Conservation (phyloP, 139 green algal species). For the Chlamydomonas sphaeroides region DNA sequence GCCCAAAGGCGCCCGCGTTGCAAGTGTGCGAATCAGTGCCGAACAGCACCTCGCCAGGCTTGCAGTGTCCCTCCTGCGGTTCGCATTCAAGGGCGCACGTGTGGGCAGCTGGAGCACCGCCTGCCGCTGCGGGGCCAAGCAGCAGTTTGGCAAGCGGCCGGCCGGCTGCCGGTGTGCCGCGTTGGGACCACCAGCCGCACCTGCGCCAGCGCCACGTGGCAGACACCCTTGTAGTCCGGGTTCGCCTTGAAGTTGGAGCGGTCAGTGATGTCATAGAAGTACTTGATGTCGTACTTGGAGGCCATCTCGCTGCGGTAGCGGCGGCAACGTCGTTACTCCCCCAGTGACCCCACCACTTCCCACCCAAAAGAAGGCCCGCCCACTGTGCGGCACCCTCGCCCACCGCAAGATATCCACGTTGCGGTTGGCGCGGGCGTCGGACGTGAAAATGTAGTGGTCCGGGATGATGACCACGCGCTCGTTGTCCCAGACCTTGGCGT, state of each 20-base stretch:
- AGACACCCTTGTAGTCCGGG: slow-evolving; percentile 98
- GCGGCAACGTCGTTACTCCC: no score
- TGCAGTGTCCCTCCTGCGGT: slow-evolving; percentile 86
- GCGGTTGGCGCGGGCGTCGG: slow-evolving; percentile 90
- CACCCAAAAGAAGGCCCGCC: no score
- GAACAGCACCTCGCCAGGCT: slow-evolving; percentile 93
- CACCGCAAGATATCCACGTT: slow-evolving; percentile 94
- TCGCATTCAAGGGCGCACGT: no score
- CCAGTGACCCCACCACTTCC: no score
- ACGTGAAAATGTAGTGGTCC: slow-evolving; percentile 99
- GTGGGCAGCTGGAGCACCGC: no score
- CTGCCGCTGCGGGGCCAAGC: no score
- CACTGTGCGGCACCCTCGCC: no score
- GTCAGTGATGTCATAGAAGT: slow-evolving; percentile 98
- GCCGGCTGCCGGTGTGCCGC: no score
- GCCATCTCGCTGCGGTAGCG: slow-evolving; percentile 72
- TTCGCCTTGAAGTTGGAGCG: slow-evolving; percentile 92
- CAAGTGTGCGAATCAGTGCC: slow-evolving; percentile 98
- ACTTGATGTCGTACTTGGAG: slow-evolving; percentile 94
- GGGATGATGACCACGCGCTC: slow-evolving; percentile 95
- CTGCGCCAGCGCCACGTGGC: slow-evolving; percentile 93
- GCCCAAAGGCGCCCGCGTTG: slow-evolving; percentile 95
- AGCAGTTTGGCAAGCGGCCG: no score
- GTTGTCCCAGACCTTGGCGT: slow-evolving; percentile 92
- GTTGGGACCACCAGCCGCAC: no score